These are phyloP conservation scores for Aspergillus fructus DNA, from an alignment of 2,329 filamentous ascomycete genomes.

Conservation along the genomic window DNA sequence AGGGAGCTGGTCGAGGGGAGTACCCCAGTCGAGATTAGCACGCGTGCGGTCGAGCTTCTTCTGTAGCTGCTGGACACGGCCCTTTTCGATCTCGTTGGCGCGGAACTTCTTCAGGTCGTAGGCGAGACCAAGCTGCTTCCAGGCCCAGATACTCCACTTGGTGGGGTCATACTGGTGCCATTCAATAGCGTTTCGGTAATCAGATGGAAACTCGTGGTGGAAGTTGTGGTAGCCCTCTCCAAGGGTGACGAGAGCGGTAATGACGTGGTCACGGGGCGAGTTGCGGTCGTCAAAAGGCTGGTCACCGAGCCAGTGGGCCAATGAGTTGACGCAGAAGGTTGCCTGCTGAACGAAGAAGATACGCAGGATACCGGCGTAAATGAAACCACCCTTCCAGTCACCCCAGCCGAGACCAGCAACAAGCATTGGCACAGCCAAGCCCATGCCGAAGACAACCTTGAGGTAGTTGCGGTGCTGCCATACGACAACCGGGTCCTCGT, in stretches of 20 bases:
- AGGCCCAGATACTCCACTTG: constrained; percentile 83
- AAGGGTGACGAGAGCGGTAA: constrained; percentile 81
- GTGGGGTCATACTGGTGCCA: constrained; percentile 92
- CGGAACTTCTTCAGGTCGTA: constrained; percentile 90
- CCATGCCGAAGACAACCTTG: constrained; percentile 76
- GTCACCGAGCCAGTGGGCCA: constrained; percentile 88
- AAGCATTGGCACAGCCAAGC: constrained; percentile 70
- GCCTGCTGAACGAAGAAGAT: constrained; percentile 91
- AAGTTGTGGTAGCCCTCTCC: constrained; percentile 94
- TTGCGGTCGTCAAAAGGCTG: constrained; percentile 93
- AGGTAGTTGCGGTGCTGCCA: constrained; percentile 88
- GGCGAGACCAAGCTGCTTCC: constrained; percentile 81
- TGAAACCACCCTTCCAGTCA: constrained; percentile 77
- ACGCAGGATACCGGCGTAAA: constrained; percentile 81
- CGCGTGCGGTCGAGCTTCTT: constrained; percentile 93
- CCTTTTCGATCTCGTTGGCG: constrained; percentile 89
- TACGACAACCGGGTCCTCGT: constrained; percentile 79
- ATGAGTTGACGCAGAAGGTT: constrained; percentile 89
- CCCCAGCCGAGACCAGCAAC: constrained; percentile 77
- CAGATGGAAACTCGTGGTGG: constrained; percentile 90
- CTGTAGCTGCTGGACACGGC: constrained; percentile 81
- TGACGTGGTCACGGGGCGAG: constrained; percentile 82
- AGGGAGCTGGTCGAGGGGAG: constrained; percentile 79
- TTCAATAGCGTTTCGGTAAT: constrained; percentile 88
- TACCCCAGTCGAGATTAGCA: constrained; percentile 78